These are phyloP conservation scores for Vicia faba DNA, from an alignment of 306 rosid species.

Conservation along the genomic window DNA sequence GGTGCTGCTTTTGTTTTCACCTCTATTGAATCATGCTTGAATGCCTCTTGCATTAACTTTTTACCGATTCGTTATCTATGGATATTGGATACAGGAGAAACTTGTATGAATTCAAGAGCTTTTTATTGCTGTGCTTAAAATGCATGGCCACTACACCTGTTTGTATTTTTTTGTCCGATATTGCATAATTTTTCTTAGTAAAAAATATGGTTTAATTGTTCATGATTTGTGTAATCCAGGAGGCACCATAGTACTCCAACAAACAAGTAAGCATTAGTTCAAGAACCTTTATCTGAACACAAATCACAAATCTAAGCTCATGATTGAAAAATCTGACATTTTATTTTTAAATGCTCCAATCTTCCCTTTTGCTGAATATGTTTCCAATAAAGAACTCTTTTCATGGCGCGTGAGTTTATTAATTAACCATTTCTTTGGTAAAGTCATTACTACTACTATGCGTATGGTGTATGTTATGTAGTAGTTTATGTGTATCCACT, in stretches of 20 bases:
- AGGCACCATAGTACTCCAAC: neutral
- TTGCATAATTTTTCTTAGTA: neutral
- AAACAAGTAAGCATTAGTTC: neutral
- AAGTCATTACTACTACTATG: neutral
- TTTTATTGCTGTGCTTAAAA: too few species aligned
- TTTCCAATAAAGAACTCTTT: too few species aligned
- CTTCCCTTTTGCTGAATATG: too few species aligned
- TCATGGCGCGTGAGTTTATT: neutral
- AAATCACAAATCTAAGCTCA: neutral
- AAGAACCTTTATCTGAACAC: neutral
- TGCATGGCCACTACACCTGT: neutral
- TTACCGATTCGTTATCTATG: neutral
- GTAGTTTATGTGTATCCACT: neutral
- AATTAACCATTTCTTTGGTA: neutral
- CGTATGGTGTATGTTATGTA: too few species aligned
- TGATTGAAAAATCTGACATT: neutral
- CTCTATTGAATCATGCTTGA: neutral
- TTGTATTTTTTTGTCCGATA: neutral
- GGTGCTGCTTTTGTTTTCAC: neutral
- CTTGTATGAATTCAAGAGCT: too few species aligned
- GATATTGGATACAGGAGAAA: too few species aligned
- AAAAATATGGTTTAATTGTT: neutral
- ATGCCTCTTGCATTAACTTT: neutral
- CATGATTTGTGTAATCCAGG: neutral
- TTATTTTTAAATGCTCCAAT: too few species aligned